A percentile compares a stretch with the other conserved stretches of the same genome.
phyloP scores from a whole-genome alignment of 2,329 filamentous ascomycete species.

The Microascus cirrosus region DNA sequence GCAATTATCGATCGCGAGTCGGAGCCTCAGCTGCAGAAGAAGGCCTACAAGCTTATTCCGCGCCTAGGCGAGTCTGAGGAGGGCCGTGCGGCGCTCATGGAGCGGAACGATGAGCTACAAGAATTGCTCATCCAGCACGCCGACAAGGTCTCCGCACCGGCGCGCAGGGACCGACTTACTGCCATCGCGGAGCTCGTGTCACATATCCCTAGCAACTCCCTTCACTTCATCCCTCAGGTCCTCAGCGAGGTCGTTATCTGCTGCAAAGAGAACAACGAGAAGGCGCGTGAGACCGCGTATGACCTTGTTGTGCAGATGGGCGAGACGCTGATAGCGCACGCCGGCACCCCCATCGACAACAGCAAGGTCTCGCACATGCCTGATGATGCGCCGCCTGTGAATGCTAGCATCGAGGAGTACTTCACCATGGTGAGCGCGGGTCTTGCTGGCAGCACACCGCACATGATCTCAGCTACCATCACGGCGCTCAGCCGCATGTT shows the following conservation, averaged over 20 bases:
- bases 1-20: slow-evolving; percentile 70
- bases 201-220: slow-evolving; percentile 61
- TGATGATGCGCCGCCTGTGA: slow-evolving; percentile 61
- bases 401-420: slow-evolving; percentile 84
- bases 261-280: slow-evolving; percentile 96
- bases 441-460: slow-evolving; percentile 81
- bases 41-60: slow-evolving; percentile 96
- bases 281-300: slow-evolving; percentile 80
- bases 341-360: slow-evolving; percentile 69
- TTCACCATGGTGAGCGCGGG: slow-evolving; percentile 98
- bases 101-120: slow-evolving; percentile 71
- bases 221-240: slow-evolving; percentile 88
- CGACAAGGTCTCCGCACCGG: slow-evolving; percentile 77
- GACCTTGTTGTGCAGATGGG: slow-evolving; percentile 84
- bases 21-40: slow-evolving; percentile 94
- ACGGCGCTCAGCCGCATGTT: slow-evolving; percentile 88
- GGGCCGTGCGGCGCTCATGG: slow-evolving; percentile 63
- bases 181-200: slow-evolving; percentile 74
- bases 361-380: slow-evolving; percentile 82
- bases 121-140: slow-evolving; percentile 66
- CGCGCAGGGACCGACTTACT: slow-evolving; percentile 73
- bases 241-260: slow-evolving; percentile 91
- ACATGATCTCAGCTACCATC: slow-evolving; percentile 97
- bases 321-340: slow-evolving; percentile 57
- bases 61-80: slow-evolving; percentile 72